Evolutionary conservation across 345 rosid species (phyloP), one percentile per base, ranked within the genome.

Genomic region (Syzygium aqueum): DNA sequence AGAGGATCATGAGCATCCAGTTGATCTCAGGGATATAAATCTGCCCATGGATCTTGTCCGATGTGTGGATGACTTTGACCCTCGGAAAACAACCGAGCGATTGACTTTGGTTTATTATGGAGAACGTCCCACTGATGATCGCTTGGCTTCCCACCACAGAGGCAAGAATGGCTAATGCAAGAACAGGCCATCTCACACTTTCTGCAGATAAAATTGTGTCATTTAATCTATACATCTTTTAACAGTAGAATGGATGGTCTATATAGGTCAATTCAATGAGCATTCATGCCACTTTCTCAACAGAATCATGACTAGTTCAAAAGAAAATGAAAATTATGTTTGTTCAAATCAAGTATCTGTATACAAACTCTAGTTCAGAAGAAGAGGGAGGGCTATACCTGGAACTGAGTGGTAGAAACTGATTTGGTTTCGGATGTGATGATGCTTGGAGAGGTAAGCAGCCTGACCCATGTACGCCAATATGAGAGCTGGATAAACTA

Each of bases 101-200:
- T 89, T 96, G 99, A 93, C 99, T 96, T 91, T 98, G 99, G 92
- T 96, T 98, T 91, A 98, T 98, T 90, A 98, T 98, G 33, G 99
- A 96, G 93, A 98, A 98, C 46, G 99, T 96, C 82, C 99, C 99
- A 13, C 99, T 98, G 85, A 98, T 98, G 88, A 98, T 98, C 17
- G 99, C 98, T 92, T 96, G 99, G 93, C 99, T 96, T 92, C 99
- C 99, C 86, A 98, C 99, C 54, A 98, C 97, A 84, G 99, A 95
- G 86, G 99, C 99, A 78, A 96, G 98, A 91, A 98, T 98, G 3
- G 99, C 99, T 50, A 98, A 84, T 77, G 91, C 37, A 25, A 98
- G 96, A 88, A 98, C 98, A 5, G 99, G 99, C 94, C 95, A 91
- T 89, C 96, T 94, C 82, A 98, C 92, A 87, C 90, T 89, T 85